Conservation (phyloP, 2,329 filamentous ascomycete genomes). For the Lithohypha guttulata region DNA sequence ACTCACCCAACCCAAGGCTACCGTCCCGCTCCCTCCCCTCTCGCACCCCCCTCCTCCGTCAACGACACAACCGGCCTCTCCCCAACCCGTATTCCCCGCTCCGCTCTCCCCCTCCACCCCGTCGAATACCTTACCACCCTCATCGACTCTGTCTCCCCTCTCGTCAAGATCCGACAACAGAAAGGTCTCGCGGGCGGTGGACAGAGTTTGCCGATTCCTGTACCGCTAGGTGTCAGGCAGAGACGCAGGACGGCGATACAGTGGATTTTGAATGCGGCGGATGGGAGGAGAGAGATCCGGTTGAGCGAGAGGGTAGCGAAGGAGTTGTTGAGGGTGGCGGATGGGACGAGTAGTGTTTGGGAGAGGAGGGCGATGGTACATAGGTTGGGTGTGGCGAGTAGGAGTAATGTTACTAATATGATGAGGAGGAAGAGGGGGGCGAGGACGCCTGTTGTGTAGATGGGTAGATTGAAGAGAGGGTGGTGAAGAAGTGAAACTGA, state of each 20-base stretch:
- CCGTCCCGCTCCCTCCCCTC: no score
- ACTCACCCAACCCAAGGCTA: no score
- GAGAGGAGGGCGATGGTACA: constrained; percentile 68
- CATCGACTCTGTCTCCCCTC: constrained; percentile 83
- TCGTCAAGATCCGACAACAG: constrained; percentile 67
- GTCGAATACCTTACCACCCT: constrained; percentile 80
- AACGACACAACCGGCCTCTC: constrained; percentile 8
- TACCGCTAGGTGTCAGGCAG: constrained; percentile 63
- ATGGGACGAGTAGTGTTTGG: constrained; percentile 77
- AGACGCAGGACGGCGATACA: constrained; percentile 66
- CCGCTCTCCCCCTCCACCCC: constrained; percentile 78
- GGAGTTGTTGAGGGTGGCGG: constrained; percentile 76
- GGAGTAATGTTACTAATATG: constrained; percentile 54
- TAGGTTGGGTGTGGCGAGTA: constrained; percentile 65
- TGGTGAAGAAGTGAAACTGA: not conserved
- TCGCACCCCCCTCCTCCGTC: constrained; percentile 35
- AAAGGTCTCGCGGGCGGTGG: constrained; percentile 79
- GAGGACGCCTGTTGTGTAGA: no score
- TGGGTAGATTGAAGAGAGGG: not conserved
- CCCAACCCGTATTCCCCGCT: constrained; percentile 63
- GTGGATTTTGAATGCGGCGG: constrained; percentile 82
- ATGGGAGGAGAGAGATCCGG: constrained; percentile 62
- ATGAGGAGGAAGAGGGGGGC: constrained; percentile 26
- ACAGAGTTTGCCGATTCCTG: constrained; percentile 67
- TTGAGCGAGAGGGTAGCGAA: constrained; percentile 72